Evolutionary conservation across 1,139 yeast species (phyloP), one percentile per base, ranked within the genome.

Genomic region (Hyphopichia wangnamkhiaoensis): DNA sequence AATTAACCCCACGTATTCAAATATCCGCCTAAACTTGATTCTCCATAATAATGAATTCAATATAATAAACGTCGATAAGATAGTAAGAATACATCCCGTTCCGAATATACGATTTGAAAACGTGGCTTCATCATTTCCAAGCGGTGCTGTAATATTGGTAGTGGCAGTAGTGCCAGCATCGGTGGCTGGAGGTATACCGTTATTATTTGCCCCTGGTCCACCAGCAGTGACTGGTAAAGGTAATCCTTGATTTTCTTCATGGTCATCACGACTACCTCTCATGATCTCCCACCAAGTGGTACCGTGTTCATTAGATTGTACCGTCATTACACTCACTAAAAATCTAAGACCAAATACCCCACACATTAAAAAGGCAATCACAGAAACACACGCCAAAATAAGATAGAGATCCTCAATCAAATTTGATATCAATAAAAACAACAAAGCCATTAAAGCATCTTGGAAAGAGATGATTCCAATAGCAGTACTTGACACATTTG

Each of bases 301-400:
- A 2, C 78, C 79, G 45, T 82, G 62, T 55, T 91, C 97, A 50
- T 85, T 84, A 10, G 79, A 67, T 58, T 91, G 98, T 0, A 89
- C 78, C 13, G 82, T 73, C 49, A 79, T 78, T 1, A 90, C 84
- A 39, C 79, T 71, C 25, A 83, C 78, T 71, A 87, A 71, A 58
- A 84, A 88, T 42, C 93, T 74, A 65, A 85, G 74, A 52, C 88
- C 96, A 65, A 89, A 87, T 15, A 87, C 71, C 12, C 85, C 79
- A 28, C 91, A 82, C 50, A 87, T 67, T 3, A 85, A 77, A 49
- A 86, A 82, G 1, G 87, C 74, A 9, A 85, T 59, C 41, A 89
- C 82, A 2, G 94, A 82, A 43, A 86, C 75, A 20, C 89, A 79
- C 19, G 85, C 80, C 38, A 84, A 68, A 3, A 90, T 79, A 37